Percentiles rank a stretch among this genome's conserved stretches.
Conservation (phyloP, 2,329 filamentous ascomycete genomes). For the Aspergillus chevalieri region DNA sequence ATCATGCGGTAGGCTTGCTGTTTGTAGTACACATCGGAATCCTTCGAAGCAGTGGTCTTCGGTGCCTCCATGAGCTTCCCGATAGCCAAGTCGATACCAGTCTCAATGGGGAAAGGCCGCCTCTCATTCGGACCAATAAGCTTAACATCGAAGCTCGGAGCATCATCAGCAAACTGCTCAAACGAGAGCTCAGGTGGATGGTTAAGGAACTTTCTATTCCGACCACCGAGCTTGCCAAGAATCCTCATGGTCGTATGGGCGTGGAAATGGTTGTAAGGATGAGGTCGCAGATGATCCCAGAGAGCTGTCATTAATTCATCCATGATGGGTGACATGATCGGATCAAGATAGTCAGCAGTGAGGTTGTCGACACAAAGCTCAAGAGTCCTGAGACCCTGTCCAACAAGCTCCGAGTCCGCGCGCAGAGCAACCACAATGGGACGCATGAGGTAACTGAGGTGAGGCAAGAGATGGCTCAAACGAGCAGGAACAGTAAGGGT, state of each 20-base stretch:
- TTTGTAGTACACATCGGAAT: conserved; percentile 81
- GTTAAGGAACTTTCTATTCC: conserved; percentile 92
- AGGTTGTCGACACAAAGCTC: conserved; percentile 98
- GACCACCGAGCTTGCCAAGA: conserved; percentile 87
- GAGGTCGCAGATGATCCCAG: conserved; percentile 89
- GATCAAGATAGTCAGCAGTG: conserved; percentile 94
- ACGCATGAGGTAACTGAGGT: conserved; percentile 94
- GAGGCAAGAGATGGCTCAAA: conserved; percentile 87
- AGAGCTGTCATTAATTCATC: conserved; percentile 97
- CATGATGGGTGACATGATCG: conserved; percentile 98
- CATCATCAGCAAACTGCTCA: conserved; percentile 79
- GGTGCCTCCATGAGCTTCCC: conserved; percentile 77
- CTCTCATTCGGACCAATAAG: conserved; percentile 86
- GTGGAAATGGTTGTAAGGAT: conserved; percentile 95
- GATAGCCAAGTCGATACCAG: conserved; percentile 84
- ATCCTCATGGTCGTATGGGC: conserved; percentile 97
- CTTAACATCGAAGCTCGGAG: conserved; percentile 78
- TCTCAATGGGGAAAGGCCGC: conserved; percentile 75
- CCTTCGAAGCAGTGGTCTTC: conserved; percentile 53
- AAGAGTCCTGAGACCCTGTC: conserved; percentile 84
- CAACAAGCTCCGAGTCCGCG: conserved; percentile 86
- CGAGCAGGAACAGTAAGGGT: conserved; percentile 93
- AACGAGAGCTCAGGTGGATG: conserved; percentile 79
- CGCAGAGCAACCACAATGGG: conserved; percentile 92
- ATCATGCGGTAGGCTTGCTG: conserved; percentile 85